phyloP scores from a whole-genome alignment of 2,329 filamentous ascomycete genomes.

The Ophiostoma novo-ulmi region DNA sequence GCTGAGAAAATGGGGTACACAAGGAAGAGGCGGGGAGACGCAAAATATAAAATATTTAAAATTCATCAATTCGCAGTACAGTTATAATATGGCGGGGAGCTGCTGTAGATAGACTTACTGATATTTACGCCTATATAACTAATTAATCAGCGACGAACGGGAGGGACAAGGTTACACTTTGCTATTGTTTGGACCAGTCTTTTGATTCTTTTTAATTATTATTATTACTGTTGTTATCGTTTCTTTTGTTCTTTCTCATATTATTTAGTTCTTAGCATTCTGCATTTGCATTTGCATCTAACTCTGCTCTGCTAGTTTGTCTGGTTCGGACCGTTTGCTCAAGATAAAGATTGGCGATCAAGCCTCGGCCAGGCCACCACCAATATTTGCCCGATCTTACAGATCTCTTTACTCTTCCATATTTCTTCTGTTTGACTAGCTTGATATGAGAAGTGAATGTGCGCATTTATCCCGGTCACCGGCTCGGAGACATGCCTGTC shows the following conservation, averaged over 20 bases:
- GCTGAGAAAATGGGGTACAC: slow-evolving; percentile 11
- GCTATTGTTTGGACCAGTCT: not conserved
- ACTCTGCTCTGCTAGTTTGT: not conserved
- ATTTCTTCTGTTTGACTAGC: not conserved
- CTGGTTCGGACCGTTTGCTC: slow-evolving; percentile 1
- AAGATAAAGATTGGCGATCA: not conserved
- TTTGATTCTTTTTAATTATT: not conserved
- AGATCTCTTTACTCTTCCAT: not conserved
- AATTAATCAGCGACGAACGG: not conserved
- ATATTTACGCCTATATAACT: not conserved
- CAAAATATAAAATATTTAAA: not conserved
- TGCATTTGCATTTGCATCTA: too few species aligned
- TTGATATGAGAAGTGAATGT: not conserved
- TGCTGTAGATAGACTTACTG: not conserved
- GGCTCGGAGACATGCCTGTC: not conserved
- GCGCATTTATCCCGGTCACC: not conserved
- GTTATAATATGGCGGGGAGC: not conserved
- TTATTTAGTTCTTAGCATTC: too few species aligned
- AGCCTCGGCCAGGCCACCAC: slow-evolving; percentile 7
- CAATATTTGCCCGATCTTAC: not conserved
- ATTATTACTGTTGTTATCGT: not conserved
- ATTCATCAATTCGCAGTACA: not conserved
- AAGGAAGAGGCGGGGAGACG: slow-evolving; percentile 11
- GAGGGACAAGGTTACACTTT: slow-evolving; percentile 3
- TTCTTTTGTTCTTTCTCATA: not conserved